These are phyloP conservation scores for Lasiosphaeria miniovina DNA, from an alignment of 495 filamentous ascomycete species.

Conservation along the genomic window DNA sequence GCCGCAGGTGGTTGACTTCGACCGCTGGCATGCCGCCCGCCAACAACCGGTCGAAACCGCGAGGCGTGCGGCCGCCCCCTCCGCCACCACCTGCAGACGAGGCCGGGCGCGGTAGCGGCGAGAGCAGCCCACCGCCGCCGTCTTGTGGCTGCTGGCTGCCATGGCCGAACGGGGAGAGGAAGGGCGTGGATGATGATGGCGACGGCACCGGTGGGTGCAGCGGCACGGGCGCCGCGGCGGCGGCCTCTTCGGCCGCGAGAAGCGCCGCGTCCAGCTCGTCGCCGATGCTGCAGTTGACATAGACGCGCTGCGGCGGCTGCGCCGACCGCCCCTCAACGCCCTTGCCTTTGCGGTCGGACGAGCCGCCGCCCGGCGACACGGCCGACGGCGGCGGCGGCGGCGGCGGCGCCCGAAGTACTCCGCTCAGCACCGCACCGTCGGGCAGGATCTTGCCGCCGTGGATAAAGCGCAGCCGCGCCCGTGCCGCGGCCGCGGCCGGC, in stretches of 20 bases:
- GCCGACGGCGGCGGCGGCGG: constrained; percentile 35
- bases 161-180: neutral
- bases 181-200: neutral
- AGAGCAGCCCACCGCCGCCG: constrained; percentile 13
- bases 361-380: constrained; percentile 3
- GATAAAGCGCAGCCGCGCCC: constrained; percentile 77
- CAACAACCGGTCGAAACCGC: constrained; percentile 86
- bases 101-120: constrained; percentile 7
- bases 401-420: constrained; percentile 60
- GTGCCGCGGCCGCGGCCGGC: constrained; percentile 46
- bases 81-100: neutral
- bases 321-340: constrained; percentile 19
- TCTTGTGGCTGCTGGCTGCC: too few species aligned
- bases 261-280: constrained; percentile 66
- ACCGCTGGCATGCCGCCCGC: constrained; percentile 71
- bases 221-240: constrained; percentile 38
- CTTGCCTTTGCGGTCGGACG: constrained; percentile 32
- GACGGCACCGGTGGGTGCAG: constrained; percentile 20
- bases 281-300: constrained; percentile 87
- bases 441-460: constrained; percentile 79
- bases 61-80: constrained; percentile 39
- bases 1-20: constrained; percentile 77
- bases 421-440: constrained; percentile 61
- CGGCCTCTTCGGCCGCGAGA: constrained; percentile 62
- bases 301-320: constrained; percentile 50